phyloP scores from a whole-genome alignment of 2,329 filamentous ascomycete genomes.

The Ramularia collo-cygni region DNA sequence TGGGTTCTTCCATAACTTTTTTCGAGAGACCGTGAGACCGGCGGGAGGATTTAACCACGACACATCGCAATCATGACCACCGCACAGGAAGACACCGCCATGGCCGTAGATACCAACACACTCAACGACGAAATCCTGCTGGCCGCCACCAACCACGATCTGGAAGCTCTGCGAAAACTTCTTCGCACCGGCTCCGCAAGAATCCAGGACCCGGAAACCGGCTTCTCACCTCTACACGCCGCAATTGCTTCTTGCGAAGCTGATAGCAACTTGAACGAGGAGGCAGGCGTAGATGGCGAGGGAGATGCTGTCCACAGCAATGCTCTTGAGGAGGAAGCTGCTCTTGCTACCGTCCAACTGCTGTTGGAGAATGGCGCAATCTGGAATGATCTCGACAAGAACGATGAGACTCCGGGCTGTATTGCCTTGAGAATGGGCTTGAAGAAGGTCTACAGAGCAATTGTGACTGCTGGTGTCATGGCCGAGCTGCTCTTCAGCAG shows the following conservation, averaged over 20 bases:
- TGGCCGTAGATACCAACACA: constrained; percentile 37
- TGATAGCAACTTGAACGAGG: constrained; percentile 31
- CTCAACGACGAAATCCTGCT: constrained; percentile 56
- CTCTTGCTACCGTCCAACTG: constrained; percentile 62
- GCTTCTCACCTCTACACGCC: constrained; percentile 81
- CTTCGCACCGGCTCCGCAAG: constrained; percentile 58
- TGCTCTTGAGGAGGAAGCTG: constrained; percentile 47
- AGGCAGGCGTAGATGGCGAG: constrained; percentile 24
- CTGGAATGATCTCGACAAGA: constrained; percentile 89
- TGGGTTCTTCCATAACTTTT: too few species aligned
- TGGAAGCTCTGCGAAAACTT: constrained; percentile 58
- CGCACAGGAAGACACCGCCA: constrained; percentile 13
- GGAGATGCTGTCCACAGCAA: constrained; percentile 29
- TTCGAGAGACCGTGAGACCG: too few species aligned
- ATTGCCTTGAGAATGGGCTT: constrained; percentile 65
- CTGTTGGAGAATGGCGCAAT: constrained; percentile 85
- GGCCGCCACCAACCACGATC: constrained; percentile 60
- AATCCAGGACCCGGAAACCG: constrained; percentile 75
- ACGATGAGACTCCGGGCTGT: constrained; percentile 87
- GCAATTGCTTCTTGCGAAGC: constrained; percentile 62
- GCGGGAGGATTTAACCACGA: too few species aligned
- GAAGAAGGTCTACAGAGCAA: constrained; percentile 66
- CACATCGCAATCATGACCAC: constrained; percentile 8
- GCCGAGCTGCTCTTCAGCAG: constrained; percentile 81
- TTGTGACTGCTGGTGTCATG: constrained; percentile 83